These are phyloP conservation scores for Hypomyces rosellus DNA, from an alignment of 2,329 filamentous ascomycete species.

Conservation along the genomic window DNA sequence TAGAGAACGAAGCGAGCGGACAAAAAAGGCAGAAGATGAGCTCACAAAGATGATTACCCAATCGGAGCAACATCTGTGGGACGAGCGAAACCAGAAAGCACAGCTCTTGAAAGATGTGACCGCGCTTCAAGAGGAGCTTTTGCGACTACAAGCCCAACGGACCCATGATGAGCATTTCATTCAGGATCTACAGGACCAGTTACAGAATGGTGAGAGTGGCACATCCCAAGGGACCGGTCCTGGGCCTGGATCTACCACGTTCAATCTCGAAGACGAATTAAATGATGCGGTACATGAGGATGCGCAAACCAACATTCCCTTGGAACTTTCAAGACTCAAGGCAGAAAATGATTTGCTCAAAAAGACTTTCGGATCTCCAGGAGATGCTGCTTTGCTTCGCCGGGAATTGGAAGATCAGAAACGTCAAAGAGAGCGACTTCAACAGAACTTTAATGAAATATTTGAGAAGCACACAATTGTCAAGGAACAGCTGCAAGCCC, in stretches of 20 bases:
- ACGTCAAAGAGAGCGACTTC: slow-evolving; percentile 44
- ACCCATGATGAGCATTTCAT: slow-evolving; percentile 48
- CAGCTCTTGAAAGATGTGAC: slow-evolving; percentile 40
- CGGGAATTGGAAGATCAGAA: slow-evolving; percentile 51
- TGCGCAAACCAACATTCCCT: slow-evolving; percentile 33
- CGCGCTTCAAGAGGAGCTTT: slow-evolving; percentile 41
- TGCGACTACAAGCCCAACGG: slow-evolving; percentile 41
- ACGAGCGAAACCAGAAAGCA: slow-evolving; percentile 39
- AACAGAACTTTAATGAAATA: slow-evolving; percentile 48
- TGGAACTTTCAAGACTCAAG: slow-evolving; percentile 53
- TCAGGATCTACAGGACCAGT: slow-evolving; percentile 54
- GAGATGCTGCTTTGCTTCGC: slow-evolving; percentile 48
- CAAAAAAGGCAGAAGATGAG: slow-evolving; percentile 32
- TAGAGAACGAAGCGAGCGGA: slow-evolving; percentile 27
- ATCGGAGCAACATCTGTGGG: slow-evolving; percentile 36
- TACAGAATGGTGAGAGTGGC: slow-evolving; percentile 32
- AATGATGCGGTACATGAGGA: slow-evolving; percentile 40
- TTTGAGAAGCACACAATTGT: slow-evolving; percentile 53
- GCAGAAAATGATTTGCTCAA: slow-evolving; percentile 56
- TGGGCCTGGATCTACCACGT: slow-evolving; percentile 16
- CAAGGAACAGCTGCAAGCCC: slow-evolving; percentile 51
- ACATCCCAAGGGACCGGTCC: slow-evolving; percentile 16
- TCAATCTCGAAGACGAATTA: slow-evolving; percentile 56
- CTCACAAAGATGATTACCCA: slow-evolving; percentile 36
- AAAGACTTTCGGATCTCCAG: slow-evolving; percentile 46